Evolutionary conservation across 2,329 filamentous ascomycete genomes (phyloP), one percentile per base, ranked within the genome.

Genomic region (Drechslerella coelobrocha): DNA sequence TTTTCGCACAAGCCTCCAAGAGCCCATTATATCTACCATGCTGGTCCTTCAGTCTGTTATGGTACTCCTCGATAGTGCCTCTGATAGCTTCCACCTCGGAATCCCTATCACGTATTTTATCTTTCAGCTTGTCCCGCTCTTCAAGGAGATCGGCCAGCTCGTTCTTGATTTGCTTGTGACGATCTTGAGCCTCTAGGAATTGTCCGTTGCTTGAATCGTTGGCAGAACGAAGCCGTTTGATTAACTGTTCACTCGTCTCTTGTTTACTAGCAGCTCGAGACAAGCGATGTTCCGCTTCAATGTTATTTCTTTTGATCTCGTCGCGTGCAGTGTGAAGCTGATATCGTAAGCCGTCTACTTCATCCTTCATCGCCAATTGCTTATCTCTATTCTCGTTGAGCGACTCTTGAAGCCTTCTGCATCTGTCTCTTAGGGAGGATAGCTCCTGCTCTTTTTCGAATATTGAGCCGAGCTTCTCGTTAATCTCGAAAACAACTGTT

Each of bases 361-460:
- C 66, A 14, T 60, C 37, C 1, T 39, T 52, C 23, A 57, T 31
- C 6, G 8, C 6, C 8, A 39, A 19, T 17, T 63, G 43, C 26
- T 62, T 59, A 4, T 63, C 53, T 14, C 59, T 37, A 43, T 60
- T n/a, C n/a, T 71, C 43, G 39, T 60, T 47, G 5, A 71, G 34
- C 37, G 59, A 53, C 53, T 63, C 66, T 45, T 71, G 57, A 29
- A 71, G 53, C 24, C 34, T 37, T 17, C 53, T 45, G 54, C 66
- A 63, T 7, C 66, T 45, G 26, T 63, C 66, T 24, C 59, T 34
- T 10, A 71, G 41, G 19, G 34, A 34, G 12, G 10, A 21, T 17
- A 39, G 34, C 7, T 63, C 53, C 2, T 56, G 53, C 10, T 55
- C 54, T 45, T 48, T 61, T 39, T 71, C 59, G n/a, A 51, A 51